Conservation (phyloP, 2,329 filamentous ascomycete species). For the Calcarisporium arbuscula region DNA sequence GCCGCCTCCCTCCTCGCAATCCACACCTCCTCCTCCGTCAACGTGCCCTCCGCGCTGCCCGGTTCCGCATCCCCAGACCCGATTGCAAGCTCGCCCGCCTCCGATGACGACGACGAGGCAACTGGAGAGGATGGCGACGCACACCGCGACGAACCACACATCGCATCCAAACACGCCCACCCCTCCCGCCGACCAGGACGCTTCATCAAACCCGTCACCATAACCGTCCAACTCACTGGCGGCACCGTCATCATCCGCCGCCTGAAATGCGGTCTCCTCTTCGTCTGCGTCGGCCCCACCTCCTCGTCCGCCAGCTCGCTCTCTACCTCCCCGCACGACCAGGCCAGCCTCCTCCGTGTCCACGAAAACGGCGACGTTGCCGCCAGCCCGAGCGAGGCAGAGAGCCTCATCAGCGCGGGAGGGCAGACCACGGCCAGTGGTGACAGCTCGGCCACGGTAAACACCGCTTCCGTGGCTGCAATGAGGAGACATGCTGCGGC, state of each 20-base stretch:
- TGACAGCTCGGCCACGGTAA: slow-evolving; percentile 29
- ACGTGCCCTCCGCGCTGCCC: slow-evolving; percentile 36
- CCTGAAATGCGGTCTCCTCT: slow-evolving; percentile 53
- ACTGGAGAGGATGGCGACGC: slow-evolving; percentile 2
- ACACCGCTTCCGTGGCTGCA: slow-evolving; percentile 40
- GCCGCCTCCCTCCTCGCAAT: slow-evolving; percentile 56
- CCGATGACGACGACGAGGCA: slow-evolving; percentile 11
- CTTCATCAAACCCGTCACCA: slow-evolving; percentile 32
- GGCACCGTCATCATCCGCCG: slow-evolving; percentile 53
- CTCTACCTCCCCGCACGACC: slow-evolving; percentile 11
- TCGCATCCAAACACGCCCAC: background rate
- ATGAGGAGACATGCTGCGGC: slow-evolving; percentile 53
- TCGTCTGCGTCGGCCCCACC: slow-evolving; percentile 55
- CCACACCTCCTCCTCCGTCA: slow-evolving; percentile 40
- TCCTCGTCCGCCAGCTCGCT: slow-evolving; percentile 22
- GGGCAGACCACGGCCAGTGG: slow-evolving; percentile 37
- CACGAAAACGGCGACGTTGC: slow-evolving; percentile 26
- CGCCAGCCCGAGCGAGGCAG: slow-evolving; percentile 36
- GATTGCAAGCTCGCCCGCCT: slow-evolving; percentile 17
- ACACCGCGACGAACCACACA: background rate
- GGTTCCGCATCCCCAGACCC: slow-evolving; percentile 23
- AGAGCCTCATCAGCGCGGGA: slow-evolving; percentile 40
- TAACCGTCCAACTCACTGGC: slow-evolving; percentile 53
- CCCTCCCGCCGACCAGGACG: slow-evolving; percentile 4
- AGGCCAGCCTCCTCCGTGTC: slow-evolving; percentile 11